Evolutionary conservation across 495 filamentous ascomycete species (phyloP).

Genomic region (Penicillium arizonense): DNA sequence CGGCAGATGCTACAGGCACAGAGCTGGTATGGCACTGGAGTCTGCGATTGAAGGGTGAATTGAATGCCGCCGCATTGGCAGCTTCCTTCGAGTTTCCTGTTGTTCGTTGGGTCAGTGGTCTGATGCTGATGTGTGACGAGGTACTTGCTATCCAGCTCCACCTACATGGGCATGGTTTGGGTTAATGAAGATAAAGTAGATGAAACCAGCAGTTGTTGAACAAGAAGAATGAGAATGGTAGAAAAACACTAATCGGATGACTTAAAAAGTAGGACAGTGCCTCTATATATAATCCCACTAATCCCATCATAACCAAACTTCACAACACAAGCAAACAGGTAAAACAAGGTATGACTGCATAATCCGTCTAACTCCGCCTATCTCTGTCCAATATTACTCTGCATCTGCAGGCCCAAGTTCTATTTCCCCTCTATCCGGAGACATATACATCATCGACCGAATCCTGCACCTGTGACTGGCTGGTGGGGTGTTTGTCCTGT

Average conservation of each 20-base stretch:
- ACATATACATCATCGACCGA: slow-evolving; percentile 20
- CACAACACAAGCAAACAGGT: slow-evolving; percentile 1
- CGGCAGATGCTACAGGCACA: slow-evolving; percentile 58
- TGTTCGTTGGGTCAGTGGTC: background rate
- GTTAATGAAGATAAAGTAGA: background rate
- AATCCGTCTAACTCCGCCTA: background rate
- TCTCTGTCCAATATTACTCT: background rate
- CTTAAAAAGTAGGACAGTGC: background rate
- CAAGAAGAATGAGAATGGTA: background rate
- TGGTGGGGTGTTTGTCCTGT: slow-evolving; percentile 28
- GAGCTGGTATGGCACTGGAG: slow-evolving; percentile 55
- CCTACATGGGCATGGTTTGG: slow-evolving; percentile 29
- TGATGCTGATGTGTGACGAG: background rate
- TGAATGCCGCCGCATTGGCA: slow-evolving; percentile 54
- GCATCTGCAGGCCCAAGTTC: slow-evolving; percentile 4
- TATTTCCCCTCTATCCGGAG: background rate
- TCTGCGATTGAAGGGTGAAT: slow-evolving; percentile 51
- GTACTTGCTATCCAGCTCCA: background rate
- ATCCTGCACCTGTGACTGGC: slow-evolving; percentile 19
- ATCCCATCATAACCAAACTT: background rate
- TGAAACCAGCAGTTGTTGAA: background rate
- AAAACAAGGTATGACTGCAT: background rate
- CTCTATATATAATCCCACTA: slow-evolving; percentile 11
- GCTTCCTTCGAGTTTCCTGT: slow-evolving; percentile 51
- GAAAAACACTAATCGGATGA: background rate